A percentile compares a stretch with the other conserved stretches of the same genome.
These are phyloP conservation scores for Coprinopsis strossmayeri DNA, from an alignment of 768 basidiomycete genomes.

Conservation along the genomic window DNA sequence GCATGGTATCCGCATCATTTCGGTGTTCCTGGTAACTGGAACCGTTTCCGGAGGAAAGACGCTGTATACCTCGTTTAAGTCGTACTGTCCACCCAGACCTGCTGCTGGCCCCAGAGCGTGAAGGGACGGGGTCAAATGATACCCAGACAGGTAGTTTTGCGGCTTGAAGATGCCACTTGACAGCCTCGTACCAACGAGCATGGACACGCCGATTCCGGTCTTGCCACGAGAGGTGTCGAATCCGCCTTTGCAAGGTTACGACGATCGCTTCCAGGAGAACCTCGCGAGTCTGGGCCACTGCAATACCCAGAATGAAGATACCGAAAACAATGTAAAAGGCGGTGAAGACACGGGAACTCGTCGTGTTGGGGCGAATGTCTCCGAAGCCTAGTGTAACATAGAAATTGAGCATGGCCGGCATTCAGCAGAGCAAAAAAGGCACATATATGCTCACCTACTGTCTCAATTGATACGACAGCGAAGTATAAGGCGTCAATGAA, in stretches of 20 bases:
- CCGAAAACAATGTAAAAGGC: constrained; percentile 55
- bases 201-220: constrained; percentile 44
- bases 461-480: constrained; percentile 67
- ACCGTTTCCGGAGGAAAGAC: neutral
- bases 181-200: constrained; percentile 50
- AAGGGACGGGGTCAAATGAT: no score
- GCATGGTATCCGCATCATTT: constrained; percentile 20
- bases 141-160: no score
- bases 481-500: constrained; percentile 81
- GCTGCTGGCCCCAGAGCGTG: no score
- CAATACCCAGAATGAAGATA: constrained; percentile 57
- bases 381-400: constrained; percentile 50
- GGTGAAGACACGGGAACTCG: constrained; percentile 51
- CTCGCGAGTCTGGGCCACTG: constrained; percentile 60
- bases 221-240: constrained; percentile 37
- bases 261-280: constrained; percentile 69
- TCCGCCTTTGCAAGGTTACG: constrained; percentile 52
- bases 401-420: neutral
- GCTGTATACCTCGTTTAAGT: neutral
- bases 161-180: constrained; percentile 60
- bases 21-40: neutral
- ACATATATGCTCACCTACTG: constrained; percentile 35
- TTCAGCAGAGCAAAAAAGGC: constrained; percentile 4
- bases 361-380: constrained; percentile 53
- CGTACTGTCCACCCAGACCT: no score